Base-by-base conservation (phyloP, 1,139 yeast species). In the Oligophagozyma castellii region DNA sequence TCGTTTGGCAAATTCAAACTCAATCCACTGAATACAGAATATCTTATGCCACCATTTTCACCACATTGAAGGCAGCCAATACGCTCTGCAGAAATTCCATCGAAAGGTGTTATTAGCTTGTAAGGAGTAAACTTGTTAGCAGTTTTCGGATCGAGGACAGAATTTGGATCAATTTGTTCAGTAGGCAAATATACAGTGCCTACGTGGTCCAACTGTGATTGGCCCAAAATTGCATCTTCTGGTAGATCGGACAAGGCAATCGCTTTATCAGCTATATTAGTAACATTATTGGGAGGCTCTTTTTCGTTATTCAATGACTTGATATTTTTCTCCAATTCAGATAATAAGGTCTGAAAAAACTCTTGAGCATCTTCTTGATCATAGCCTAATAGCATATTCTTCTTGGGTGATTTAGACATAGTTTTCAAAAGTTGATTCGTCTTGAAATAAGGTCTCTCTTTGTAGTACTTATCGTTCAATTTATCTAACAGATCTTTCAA, bases 341-440 rank as follows among this genome's bases (percentile, higher is more conserved):
- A 64, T 64, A 83, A 64, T 4, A 83, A 67, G 37, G 79, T 69
- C 51, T 83, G 95, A 56, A 83, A 83, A 45, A 83, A 83, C 51
- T 83, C 95, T 54, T 84, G 95, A 0, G 95, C 95, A 55, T 83
- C 95, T 53, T 83, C 95, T 54, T 83, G 95, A 44, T 79, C 83
- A 46, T 81, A 80, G 1, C 94, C 89, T 27, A 73, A 56, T 45
- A 83, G 73, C 38, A 83, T 66, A 47, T 75, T 74, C 42, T 73
- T 77, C 42, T 72, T 73, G 5, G 93, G 86, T 0, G 86, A 78
- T 46, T 77, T 77, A 3, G 81, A 75, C 77, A 83, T 74, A 12
- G 73, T 69, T 45, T 68, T 70, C 35, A 81, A 57, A 28, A 83
- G 58, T 12, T 65, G 64, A 35, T 63, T 66, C 0, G 94, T 78